Evolutionary conservation across 805 yeast genomes (phyloP), one percentile per base, ranked within the genome.

Genomic region (Priceomyces medius): DNA sequence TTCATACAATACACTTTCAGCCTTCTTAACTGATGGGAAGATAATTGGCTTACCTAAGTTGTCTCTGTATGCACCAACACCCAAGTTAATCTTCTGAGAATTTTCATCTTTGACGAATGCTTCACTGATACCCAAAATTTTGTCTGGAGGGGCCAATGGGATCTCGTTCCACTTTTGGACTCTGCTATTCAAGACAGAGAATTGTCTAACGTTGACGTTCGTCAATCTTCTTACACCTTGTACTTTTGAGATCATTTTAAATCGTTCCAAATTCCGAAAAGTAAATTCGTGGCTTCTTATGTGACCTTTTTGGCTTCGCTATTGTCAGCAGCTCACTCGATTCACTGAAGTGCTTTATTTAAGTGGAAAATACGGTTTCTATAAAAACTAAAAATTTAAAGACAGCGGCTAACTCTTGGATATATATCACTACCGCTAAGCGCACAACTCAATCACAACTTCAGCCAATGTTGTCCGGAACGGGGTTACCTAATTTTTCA

Each of bases 41-140:
- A 91, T 84, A 79, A 87, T 88, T 35, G 98, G 97, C 61, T 82
- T 79, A 35, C 98, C 98, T 7, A 65, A 53, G 60, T 84, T 81
- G 63, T 89, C 96, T 61, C 98, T 79, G 72, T 91, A 91, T n/a
- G 98, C 91, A 40, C 98, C 95, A 16, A 85, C 89, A 45, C 93
- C 91, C 51, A 85, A 70, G 60, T 79, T 79, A 48, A 79, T 75
- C 58, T 79, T 84, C 13, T 65, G 54, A 8, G 79, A 64, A 61
- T 80, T 79, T 17, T 70, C 29, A 63, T 90, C 97, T 45, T 71
- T 71, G 58, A 76, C 77, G 74, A 71, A 91, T 26, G 84, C 80
- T 56, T 83, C 89, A 34, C 88, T 77, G 52, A 88, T 76, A 27
- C 96, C 88, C 49, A 84, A 65, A 57, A 89, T 88, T 53, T 89